Conservation (phyloP, 371 early-diverging fungal species). For the Catenaria anguillulae region DNA sequence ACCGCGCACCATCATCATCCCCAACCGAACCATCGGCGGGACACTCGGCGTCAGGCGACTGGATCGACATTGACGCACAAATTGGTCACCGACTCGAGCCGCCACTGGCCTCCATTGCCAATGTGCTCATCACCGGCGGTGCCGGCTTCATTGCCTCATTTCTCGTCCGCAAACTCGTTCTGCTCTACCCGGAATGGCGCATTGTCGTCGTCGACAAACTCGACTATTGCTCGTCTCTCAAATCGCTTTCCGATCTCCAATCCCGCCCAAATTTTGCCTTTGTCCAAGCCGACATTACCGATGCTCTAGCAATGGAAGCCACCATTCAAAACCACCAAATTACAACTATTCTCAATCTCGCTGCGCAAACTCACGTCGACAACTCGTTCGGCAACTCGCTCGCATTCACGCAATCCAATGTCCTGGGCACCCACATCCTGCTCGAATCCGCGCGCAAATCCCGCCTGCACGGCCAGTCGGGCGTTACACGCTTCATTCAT, state of each 20-base stretch:
- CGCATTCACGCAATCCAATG: conserved; percentile 71
- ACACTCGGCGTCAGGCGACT: too few species aligned
- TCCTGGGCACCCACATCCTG: conserved; percentile 72
- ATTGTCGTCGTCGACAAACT: conserved; percentile 62
- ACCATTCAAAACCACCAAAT: conserved; percentile 40
- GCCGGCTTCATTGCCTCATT: conserved; percentile 71
- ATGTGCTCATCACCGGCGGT: conserved; percentile 66
- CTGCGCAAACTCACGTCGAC: conserved; percentile 77
- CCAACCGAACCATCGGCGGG: too few species aligned
- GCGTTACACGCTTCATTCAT: conserved; percentile 55
- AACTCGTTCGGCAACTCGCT: conserved; percentile 75
- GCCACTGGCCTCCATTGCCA: too few species aligned
- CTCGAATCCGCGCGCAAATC: conserved; percentile 70
- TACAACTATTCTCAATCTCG: conserved; percentile 64
- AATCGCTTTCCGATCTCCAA: conserved; percentile 29
- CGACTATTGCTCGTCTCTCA: conserved; percentile 59
- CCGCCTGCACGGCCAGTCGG: conserved; percentile 23
- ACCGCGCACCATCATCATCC: too few species aligned
- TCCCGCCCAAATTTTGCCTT: conserved; percentile 45
- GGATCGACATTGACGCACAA: background rate
- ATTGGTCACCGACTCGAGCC: background rate
- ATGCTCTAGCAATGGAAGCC: background rate
- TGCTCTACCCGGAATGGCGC: conserved; percentile 51
- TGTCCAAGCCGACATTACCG: conserved; percentile 32
- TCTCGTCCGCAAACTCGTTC: conserved; percentile 44